Conservation (phyloP, 306 rosid species). For the Morella rubra region DNA sequence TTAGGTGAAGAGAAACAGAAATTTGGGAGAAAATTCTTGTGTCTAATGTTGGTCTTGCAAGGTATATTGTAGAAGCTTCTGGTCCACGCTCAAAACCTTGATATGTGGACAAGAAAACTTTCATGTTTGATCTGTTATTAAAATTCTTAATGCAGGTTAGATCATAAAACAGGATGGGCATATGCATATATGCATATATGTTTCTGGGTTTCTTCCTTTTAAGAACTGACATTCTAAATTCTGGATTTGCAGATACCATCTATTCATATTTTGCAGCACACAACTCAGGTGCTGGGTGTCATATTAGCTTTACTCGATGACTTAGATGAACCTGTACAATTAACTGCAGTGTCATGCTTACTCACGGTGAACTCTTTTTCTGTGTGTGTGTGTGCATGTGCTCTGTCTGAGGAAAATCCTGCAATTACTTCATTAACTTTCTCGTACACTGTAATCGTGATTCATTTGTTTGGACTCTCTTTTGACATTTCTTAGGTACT, state of each 20-base stretch:
- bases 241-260: constrained; percentile 69
- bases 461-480: constrained; percentile 26
- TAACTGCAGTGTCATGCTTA: constrained; percentile 89
- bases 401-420: background rate
- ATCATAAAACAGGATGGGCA: background rate
- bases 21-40: background rate
- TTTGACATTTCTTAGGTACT: constrained; percentile 56
- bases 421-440: background rate
- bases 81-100: background rate
- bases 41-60: background rate
- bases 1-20: background rate
- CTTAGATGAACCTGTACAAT: constrained; percentile 83
- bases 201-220: background rate
- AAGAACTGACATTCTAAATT: constrained; percentile 13
- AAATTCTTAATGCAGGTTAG: background rate
- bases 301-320: constrained; percentile 91
- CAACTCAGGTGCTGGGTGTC: constrained; percentile 84
- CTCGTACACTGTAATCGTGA: constrained; percentile 3
- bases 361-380: constrained; percentile 57
- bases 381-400: background rate
- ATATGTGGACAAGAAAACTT: background rate
- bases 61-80: background rate
- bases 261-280: constrained; percentile 63
- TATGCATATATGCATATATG: background rate
- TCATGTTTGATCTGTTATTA: background rate